phyloP scores from a whole-genome alignment of 306 rosid species.

The Malus fusca region DNA sequence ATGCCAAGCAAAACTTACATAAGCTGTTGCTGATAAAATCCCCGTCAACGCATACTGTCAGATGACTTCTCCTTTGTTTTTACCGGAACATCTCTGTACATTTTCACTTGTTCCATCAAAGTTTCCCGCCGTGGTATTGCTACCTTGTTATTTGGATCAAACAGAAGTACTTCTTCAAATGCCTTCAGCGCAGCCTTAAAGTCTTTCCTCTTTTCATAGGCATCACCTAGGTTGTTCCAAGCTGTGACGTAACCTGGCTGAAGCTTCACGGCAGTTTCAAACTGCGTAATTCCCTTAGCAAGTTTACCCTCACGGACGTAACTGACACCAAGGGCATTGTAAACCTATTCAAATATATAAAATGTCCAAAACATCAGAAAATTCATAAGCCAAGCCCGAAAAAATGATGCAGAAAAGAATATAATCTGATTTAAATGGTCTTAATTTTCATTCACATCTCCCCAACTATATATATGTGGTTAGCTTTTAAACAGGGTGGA shows the following conservation, averaged over 20 bases:
- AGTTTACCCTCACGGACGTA: constrained; percentile 73
- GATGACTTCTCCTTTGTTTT: constrained; percentile 48
- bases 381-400: not conserved
- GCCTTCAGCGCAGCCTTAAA: constrained; percentile 70
- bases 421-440: too few species aligned
- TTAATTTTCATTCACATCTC: not conserved
- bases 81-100: constrained; percentile 63
- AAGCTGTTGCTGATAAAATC: not conserved
- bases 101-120: constrained; percentile 49
- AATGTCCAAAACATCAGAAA: not conserved
- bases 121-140: constrained; percentile 82
- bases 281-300: constrained; percentile 78
- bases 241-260: constrained; percentile 96
- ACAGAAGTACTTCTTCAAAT: constrained; percentile 86
- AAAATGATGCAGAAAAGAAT: not conserved
- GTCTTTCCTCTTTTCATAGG: constrained; percentile 76
- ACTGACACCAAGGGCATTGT: constrained; percentile 91
- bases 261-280: constrained; percentile 84
- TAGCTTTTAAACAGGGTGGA: not conserved
- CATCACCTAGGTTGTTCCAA: constrained; percentile 99
- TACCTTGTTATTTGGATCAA: constrained; percentile 86
- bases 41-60: not conserved
- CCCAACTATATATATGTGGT: not conserved
- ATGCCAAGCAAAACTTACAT: constrained; percentile 3
- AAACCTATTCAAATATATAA: constrained; percentile 41